These are phyloP conservation scores for Epichloe hybrida DNA, from an alignment of 2,329 filamentous ascomycete genomes.

Conservation along the genomic window DNA sequence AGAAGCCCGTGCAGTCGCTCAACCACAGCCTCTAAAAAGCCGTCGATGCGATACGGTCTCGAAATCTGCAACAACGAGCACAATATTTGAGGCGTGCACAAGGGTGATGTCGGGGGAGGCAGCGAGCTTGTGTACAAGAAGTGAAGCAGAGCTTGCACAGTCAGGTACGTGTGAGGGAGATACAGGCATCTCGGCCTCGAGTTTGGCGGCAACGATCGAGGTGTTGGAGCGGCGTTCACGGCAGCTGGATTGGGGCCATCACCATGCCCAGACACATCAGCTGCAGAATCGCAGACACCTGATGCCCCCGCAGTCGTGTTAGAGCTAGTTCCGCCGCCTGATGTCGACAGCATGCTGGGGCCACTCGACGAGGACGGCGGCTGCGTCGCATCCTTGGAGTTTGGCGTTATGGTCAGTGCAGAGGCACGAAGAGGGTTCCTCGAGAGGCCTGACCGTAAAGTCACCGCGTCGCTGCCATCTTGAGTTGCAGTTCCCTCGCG, in stretches of 20 bases:
- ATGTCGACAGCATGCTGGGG: slow-evolving; percentile 26
- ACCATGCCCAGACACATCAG: slow-evolving; percentile 17
- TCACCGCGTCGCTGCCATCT: slow-evolving; percentile 61
- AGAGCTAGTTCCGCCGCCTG: slow-evolving; percentile 9
- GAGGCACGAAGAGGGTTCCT: slow-evolving; percentile 57
- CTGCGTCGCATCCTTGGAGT: slow-evolving; percentile 37
- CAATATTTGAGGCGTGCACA: slow-evolving; percentile 89
- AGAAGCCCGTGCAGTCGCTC: slow-evolving; percentile 80
- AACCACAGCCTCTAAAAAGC: slow-evolving; percentile 81
- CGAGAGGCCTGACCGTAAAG: slow-evolving; percentile 51
- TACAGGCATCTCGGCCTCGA: slow-evolving; percentile 77
- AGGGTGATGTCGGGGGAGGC: slow-evolving; percentile 59
- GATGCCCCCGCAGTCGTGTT: not conserved
- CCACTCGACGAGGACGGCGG: slow-evolving; percentile 27
- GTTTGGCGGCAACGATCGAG: slow-evolving; percentile 41
- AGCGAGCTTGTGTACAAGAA: slow-evolving; percentile 89
- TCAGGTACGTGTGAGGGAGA: slow-evolving; percentile 81
- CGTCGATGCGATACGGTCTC: slow-evolving; percentile 84
- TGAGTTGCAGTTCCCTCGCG: slow-evolving; percentile 64
- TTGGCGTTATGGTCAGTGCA: slow-evolving; percentile 71
- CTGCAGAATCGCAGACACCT: slow-evolving; percentile 26
- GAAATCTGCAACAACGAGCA: slow-evolving; percentile 91
- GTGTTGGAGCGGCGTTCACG: slow-evolving; percentile 44
- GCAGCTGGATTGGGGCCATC: slow-evolving; percentile 28
- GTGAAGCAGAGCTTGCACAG: slow-evolving; percentile 78